Percentiles rank a stretch among this genome's conserved stretches.
These are phyloP conservation scores for Gentiana macrophylla DNA, from an alignment of 257 asterid genomes.

Conservation along the genomic window DNA sequence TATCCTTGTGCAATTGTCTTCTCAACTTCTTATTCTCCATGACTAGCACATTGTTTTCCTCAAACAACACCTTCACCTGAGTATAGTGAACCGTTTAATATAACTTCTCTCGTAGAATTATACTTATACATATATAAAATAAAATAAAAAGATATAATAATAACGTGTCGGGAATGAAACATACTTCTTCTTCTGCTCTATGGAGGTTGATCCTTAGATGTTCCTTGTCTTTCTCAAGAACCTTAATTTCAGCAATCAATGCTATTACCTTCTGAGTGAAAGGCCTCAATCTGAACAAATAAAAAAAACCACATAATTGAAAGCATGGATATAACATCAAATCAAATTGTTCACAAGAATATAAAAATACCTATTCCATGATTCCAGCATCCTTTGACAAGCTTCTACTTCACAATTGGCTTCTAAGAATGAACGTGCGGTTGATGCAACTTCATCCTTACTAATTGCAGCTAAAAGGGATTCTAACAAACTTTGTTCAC, in stretches of 20 bases:
- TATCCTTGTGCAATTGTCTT: slow-evolving; percentile 42
- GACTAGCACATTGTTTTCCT: slow-evolving; percentile 46
- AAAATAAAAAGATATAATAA: neutral
- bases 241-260: slow-evolving; percentile 46
- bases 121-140: neutral
- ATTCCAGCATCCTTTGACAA: slow-evolving; percentile 42
- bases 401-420: slow-evolving; percentile 46
- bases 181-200: slow-evolving; percentile 91
- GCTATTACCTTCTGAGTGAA: slow-evolving; percentile 50
- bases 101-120: too few relatives aligned
- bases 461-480: slow-evolving; percentile 38
- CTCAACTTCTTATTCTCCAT: slow-evolving; percentile 48
- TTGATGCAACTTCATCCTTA: slow-evolving; percentile 39
- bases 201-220: slow-evolving; percentile 55
- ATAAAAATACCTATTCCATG: slow-evolving; percentile 46
- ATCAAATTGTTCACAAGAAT: neutral
- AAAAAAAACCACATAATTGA: slow-evolving; percentile 1
- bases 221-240: slow-evolving; percentile 56
- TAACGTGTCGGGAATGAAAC: slow-evolving; percentile 1
- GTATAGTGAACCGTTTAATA: slow-evolving; percentile 5
- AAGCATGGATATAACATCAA: neutral
- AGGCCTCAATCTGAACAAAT: slow-evolving; percentile 48
- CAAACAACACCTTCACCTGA: slow-evolving; percentile 55
- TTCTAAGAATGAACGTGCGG: slow-evolving; percentile 55
- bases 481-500: slow-evolving; percentile 48